phyloP scores from a whole-genome alignment of 495 filamentous ascomycete species.

The Pseudevernia furfuracea region DNA sequence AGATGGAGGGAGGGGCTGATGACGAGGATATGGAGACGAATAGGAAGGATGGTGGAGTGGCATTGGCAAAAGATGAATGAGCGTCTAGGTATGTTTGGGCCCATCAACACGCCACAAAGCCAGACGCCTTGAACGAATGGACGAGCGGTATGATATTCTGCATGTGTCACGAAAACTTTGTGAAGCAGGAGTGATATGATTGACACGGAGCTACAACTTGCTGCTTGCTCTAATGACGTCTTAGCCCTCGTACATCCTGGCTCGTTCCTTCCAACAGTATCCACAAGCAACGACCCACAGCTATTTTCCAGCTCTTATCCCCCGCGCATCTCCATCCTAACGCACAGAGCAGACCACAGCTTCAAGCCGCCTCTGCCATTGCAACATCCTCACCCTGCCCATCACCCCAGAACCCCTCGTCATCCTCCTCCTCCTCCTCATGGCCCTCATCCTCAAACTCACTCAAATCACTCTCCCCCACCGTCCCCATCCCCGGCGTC shows the following conservation, averaged over 20 bases:
- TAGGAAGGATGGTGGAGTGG: too few relatives aligned
- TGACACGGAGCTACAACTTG: not conserved
- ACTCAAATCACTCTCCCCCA: conserved; percentile 4
- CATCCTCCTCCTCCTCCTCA: not conserved
- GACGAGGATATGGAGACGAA: too few relatives aligned
- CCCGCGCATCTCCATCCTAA: not conserved
- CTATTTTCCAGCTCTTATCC: not conserved
- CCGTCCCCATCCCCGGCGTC: not conserved
- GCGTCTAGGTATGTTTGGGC: too few relatives aligned
- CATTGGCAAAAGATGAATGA: too few relatives aligned
- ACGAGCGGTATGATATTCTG: not conserved
- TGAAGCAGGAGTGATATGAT: not conserved
- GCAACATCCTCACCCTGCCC: not conserved
- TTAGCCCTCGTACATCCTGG: not conserved
- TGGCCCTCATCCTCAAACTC: not conserved
- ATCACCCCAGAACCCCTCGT: not conserved
- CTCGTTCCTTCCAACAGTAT: not conserved
- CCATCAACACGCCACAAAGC: too few relatives aligned
- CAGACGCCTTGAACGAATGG: not conserved
- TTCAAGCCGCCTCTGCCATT: not conserved
- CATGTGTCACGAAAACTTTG: not conserved
- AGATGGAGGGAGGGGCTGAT: too few relatives aligned
- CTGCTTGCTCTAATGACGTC: not conserved
- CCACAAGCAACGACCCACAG: not conserved
- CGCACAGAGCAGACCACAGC: not conserved